A percentile compares a stretch with the other conserved stretches of the same genome.
These are phyloP conservation scores for Ceratocystis huliohia DNA, from an alignment of 2,329 filamentous ascomycete genomes.

Conservation along the genomic window DNA sequence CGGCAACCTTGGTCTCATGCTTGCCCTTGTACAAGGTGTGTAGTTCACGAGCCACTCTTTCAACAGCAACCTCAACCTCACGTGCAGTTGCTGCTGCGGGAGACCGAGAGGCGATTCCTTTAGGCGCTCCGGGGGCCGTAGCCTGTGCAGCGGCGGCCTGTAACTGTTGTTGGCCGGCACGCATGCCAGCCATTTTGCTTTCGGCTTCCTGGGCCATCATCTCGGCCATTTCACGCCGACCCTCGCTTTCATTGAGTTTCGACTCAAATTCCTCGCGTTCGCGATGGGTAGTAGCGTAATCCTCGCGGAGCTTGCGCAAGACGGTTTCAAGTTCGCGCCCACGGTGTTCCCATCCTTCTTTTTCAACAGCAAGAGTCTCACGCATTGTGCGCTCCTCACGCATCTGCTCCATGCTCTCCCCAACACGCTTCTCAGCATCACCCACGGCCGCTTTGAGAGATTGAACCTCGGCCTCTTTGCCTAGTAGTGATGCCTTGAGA, in stretches of 20 bases:
- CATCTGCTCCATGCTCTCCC: conserved; percentile 69
- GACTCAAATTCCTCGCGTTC: conserved; percentile 68
- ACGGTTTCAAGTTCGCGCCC: conserved; percentile 77
- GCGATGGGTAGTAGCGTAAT: conserved; percentile 64
- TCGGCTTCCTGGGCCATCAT: conserved; percentile 64
- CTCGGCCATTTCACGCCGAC: conserved; percentile 59
- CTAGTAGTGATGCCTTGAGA: conserved; percentile 80
- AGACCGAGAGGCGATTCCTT: conserved; percentile 29
- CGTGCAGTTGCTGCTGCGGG: conserved; percentile 30
- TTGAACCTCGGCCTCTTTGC: conserved; percentile 82
- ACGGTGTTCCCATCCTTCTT: conserved; percentile 70
- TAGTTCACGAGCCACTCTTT: conserved; percentile 86
- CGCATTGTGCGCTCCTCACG: conserved; percentile 61
- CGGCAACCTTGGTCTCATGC: conserved; percentile 89
- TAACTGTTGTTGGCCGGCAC: conserved; percentile 39
- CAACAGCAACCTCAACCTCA: conserved; percentile 74
- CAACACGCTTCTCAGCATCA: conserved; percentile 85
- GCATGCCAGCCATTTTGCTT: conserved; percentile 62
- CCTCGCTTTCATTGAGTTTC: conserved; percentile 65
- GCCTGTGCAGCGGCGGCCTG: conserved; percentile 30
- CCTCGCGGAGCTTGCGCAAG: conserved; percentile 64
- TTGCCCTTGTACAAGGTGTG: conserved; percentile 93
- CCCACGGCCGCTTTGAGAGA: conserved; percentile 76
- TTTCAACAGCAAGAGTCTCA: conserved; percentile 62
- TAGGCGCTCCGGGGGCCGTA: conserved; percentile 17